These are phyloP conservation scores for Chimonanthus praecox DNA, from an alignment of 164 flowering plant genomes.

Conservation along the genomic window DNA sequence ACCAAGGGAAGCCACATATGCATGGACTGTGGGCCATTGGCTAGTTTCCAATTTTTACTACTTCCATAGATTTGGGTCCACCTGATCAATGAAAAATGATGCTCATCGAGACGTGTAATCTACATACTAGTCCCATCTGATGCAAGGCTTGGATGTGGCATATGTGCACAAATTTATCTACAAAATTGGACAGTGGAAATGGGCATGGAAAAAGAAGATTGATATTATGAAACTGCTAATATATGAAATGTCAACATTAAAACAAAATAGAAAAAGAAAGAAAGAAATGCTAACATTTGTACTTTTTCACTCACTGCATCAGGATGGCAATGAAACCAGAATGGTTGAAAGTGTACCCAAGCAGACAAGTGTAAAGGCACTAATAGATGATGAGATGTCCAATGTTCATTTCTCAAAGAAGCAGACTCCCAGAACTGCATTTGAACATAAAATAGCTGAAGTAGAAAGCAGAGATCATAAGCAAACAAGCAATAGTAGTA, in stretches of 20 bases:
- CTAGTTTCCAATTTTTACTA: not conserved
- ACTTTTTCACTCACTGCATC: constrained; percentile 7
- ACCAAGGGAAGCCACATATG: not conserved
- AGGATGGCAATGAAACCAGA: constrained; percentile 38
- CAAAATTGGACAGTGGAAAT: not conserved
- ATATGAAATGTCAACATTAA: not conserved
- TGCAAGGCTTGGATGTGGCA: not conserved
- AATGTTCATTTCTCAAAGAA: constrained; percentile 31
- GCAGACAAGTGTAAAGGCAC: constrained; percentile 69
- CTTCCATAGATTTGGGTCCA: not conserved
- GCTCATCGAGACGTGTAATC: not conserved
- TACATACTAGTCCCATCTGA: not conserved
- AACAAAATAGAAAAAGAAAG: too few relatives aligned
- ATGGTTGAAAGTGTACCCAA: constrained; percentile 15
- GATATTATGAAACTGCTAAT: not conserved
- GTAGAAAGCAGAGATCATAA: constrained; percentile 22
- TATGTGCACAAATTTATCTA: too few relatives aligned
- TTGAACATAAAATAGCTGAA: constrained; percentile 12
- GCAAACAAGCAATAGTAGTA: constrained; percentile 23
- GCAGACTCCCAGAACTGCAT: constrained; percentile 11
- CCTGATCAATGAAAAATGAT: not conserved
- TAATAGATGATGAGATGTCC: constrained; percentile 76
- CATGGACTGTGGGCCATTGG: not conserved
- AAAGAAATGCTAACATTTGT: too few relatives aligned
- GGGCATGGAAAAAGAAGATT: not conserved